Base-by-base conservation (phyloP, 352 stramenopile species). In the Phytophthora sansomeana region DNA sequence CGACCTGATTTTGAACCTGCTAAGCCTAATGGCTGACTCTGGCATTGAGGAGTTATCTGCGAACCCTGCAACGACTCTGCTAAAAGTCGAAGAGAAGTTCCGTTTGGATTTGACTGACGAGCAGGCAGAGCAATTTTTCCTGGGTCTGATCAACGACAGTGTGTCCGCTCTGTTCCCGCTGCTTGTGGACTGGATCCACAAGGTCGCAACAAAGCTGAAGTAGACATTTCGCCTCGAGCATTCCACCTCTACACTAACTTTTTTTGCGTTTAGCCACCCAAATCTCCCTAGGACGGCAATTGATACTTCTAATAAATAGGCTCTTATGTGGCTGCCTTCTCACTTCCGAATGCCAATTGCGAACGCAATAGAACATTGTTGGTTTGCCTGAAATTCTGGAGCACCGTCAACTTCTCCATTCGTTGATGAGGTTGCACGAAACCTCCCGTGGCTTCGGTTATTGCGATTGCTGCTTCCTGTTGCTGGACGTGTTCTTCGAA, bases 11-110 rank as follows among this genome's bases (percentile, higher is more conserved):
- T 74, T 99, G 28, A 99, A 99, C 67, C 76, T 99, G 58, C 85
- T 99, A 11, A 97, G 96, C 67, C 78, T 99, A 19, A 99, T 99
- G 98, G 96, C 96, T 16, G 98, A 99, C 77, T 98, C 97, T 19
- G 97, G 96, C 35, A 99, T 99, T 67, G 93, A 99, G 68, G 83
- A 95, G 53, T 49, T 97, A 14, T 93, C 91, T 48, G 91, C 75
- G 33, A 90, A 97, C 38, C 90, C 89, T 3, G 86, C 84, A 46
- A 96, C 89, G 9, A 91, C 86, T 30, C 59, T 96, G 26, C 79
- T 93, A 42, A 95, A 96, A 48, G 87, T 99, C 29, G 95, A 99
- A 75, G 96, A 99, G 56, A 94, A 97, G 35, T 99, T 99, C 72
- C 90, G 96, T 17, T 81, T 99, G 41, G 97, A 99, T 67, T 78